These are phyloP conservation scores for Kalmusia sp. DNA, from an alignment of 2,329 filamentous ascomycete species.

Conservation along the genomic window DNA sequence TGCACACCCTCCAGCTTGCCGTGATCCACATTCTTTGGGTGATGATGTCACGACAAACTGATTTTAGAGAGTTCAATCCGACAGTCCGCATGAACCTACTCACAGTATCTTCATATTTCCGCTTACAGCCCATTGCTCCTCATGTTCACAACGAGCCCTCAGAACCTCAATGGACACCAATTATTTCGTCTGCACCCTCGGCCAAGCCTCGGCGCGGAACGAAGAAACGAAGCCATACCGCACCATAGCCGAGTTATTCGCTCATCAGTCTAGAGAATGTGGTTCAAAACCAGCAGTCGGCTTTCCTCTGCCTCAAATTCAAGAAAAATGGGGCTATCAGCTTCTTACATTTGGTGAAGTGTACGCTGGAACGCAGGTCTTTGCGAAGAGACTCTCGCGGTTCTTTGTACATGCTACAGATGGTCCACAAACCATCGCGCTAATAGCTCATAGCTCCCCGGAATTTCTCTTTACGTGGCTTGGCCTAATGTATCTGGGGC, in stretches of 20 bases:
- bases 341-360: slow-evolving; percentile 49
- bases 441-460: slow-evolving; percentile 64
- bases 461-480: slow-evolving; percentile 68
- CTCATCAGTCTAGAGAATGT: slow-evolving; percentile 51
- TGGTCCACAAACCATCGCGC: slow-evolving; percentile 51
- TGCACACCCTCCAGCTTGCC: too few species aligned
- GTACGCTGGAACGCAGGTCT: slow-evolving; percentile 39
- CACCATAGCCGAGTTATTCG: slow-evolving; percentile 60
- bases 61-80: neutral
- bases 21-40: slow-evolving; percentile 3
- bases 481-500: slow-evolving; percentile 63
- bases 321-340: slow-evolving; percentile 30
- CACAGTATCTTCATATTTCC: neutral
- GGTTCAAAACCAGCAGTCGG: slow-evolving; percentile 57
- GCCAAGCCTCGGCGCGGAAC: slow-evolving; percentile 57
- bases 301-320: slow-evolving; percentile 50
- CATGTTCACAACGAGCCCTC: neutral
- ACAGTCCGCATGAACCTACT: neutral
- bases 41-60: slow-evolving; percentile 9
- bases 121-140: neutral
- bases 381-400: slow-evolving; percentile 42
- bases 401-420: slow-evolving; percentile 17
- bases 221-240: slow-evolving; percentile 45
- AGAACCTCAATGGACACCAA: slow-evolving; percentile 45
- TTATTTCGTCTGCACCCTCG: slow-evolving; percentile 69